These are phyloP conservation scores for Chondrostereum purpureum DNA, from an alignment of 1,284 basidiomycete species.

Conservation along the genomic window DNA sequence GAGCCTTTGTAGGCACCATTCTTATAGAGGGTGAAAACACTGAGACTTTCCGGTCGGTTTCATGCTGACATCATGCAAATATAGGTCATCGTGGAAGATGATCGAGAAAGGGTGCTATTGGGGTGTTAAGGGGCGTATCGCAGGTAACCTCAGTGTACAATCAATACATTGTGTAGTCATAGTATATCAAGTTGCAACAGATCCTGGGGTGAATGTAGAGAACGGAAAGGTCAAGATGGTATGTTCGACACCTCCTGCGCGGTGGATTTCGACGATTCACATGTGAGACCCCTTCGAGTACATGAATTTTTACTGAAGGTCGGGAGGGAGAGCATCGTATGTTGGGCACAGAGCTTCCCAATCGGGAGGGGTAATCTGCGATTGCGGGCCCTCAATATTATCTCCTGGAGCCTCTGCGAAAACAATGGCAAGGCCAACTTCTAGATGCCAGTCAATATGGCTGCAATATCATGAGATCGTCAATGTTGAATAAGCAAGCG, in stretches of 20 bases:
- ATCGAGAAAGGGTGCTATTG: too few relatives aligned
- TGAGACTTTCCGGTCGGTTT: too few relatives aligned
- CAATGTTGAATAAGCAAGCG: not conserved
- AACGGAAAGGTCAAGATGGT: too few relatives aligned
- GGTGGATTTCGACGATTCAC: too few relatives aligned
- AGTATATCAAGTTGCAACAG: not conserved
- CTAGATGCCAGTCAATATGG: constrained; percentile 33
- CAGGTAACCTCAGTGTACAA: not conserved
- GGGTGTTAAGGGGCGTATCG: not conserved
- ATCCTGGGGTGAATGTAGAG: too few relatives aligned
- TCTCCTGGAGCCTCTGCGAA: constrained; percentile 26
- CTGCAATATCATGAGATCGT: constrained; percentile 9
- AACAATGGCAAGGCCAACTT: constrained; percentile 30
- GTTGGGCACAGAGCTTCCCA: constrained; percentile 27
- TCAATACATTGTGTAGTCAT: not conserved
- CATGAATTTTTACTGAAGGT: constrained; percentile 21
- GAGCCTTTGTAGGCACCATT: too few relatives aligned
- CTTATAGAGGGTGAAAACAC: too few relatives aligned
- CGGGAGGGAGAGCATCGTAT: constrained; percentile 23
- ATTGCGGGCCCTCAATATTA: constrained; percentile 22
- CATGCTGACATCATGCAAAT: too few relatives aligned
- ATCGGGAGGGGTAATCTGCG: constrained; percentile 23
- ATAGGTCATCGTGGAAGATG: too few relatives aligned
- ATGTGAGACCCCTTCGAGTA: too few relatives aligned
- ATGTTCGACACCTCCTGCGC: too few relatives aligned